Base-by-base conservation (phyloP, 495 filamentous ascomycete species). In the Trichoderma erinaceum region DNA sequence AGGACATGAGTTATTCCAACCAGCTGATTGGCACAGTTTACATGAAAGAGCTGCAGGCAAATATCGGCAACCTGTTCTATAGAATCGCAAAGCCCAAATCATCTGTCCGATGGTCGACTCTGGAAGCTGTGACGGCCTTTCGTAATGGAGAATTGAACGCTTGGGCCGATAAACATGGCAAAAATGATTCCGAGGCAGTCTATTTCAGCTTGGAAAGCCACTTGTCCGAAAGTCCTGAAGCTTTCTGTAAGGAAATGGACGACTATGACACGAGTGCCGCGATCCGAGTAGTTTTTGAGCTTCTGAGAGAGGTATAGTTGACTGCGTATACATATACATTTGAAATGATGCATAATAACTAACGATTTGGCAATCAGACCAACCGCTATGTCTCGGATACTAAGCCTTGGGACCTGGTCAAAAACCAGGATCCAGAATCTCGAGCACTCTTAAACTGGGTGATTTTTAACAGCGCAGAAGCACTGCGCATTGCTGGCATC, bases 1-100 rank as follows among this genome's bases (percentile, higher is more conserved):
- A 90, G 64, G 95, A 99, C 73, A 80, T 91, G 0, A 88, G 94
- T 72, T 99, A 97, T 76, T 87, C 85, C 70, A 98, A 98, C 74
- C 74, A 82, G 41, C 83, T 82, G 58, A 90, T 98, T 63, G 85
- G 90, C 15, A 81, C 85, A 12, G 82, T 86, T 68, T 97, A 98
- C 75, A 92, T 90, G 76, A 93, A 90, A 68, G 76, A 82, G 11
- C 83, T 98, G 13, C 87, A 91, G 73, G 75, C 80, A 13, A 88
- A 87, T 0, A 76, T 97, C 18, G 95, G 95, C 3, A 97, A 97
- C 72, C 80, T 97, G 3, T 80, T 87, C 0, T 84, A 83, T 46
- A 87, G 96, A 35, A 78, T 95, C 27, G 85, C 86, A 29, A 82
- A 88, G 25, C 81, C 86, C 12, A 89, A 90, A 67, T 79, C 80